Evolutionary conservation across 768 basidiomycete genomes (phyloP).

Genomic region (Pisolithus albus): DNA sequence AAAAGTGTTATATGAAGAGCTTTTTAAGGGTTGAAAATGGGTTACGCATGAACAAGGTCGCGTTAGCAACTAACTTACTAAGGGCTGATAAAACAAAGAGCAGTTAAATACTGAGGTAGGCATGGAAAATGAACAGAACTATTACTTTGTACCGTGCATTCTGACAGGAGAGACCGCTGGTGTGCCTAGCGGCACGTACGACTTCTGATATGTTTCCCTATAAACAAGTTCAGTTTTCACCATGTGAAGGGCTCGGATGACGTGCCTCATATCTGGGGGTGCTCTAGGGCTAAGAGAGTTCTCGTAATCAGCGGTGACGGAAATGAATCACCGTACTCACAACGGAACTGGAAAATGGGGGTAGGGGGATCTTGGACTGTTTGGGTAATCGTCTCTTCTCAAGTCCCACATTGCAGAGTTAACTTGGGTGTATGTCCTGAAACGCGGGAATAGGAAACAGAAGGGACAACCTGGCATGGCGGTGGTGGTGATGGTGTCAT

Average conservation of each 20-base stretch:
- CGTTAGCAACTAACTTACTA: conserved; percentile 18
- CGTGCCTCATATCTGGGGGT: conserved; percentile 13
- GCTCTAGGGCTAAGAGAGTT: conserved; percentile 5
- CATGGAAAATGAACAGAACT: not conserved
- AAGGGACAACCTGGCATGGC: conserved; percentile 26
- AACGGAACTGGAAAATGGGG: conserved; percentile 10
- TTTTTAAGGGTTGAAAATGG: conserved; percentile 2
- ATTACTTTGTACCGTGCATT: conserved; percentile 17
- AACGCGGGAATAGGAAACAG: conserved; percentile 27
- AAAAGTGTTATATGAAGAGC: conserved; percentile 22
- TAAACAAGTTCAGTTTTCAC: not conserved
- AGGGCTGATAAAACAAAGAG: not conserved
- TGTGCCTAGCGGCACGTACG: conserved; percentile 16
- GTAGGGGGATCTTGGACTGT: conserved; percentile 8
- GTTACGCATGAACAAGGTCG: conserved; percentile 6
- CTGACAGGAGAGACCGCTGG: conserved; percentile 12
- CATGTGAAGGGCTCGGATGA: not conserved
- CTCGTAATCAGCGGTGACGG: conserved; percentile 1
- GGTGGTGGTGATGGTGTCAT: conserved; percentile 2
- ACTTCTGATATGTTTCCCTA: conserved; percentile 15
- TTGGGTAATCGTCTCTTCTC: conserved; percentile 12
- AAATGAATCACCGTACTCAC: conserved; percentile 10
- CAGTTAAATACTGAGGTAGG: not conserved
- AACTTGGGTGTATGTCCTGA: conserved; percentile 28
- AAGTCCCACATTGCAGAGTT: conserved; percentile 25